phyloP scores from a whole-genome alignment of 768 basidiomycete species.

The Terana coerulea region DNA sequence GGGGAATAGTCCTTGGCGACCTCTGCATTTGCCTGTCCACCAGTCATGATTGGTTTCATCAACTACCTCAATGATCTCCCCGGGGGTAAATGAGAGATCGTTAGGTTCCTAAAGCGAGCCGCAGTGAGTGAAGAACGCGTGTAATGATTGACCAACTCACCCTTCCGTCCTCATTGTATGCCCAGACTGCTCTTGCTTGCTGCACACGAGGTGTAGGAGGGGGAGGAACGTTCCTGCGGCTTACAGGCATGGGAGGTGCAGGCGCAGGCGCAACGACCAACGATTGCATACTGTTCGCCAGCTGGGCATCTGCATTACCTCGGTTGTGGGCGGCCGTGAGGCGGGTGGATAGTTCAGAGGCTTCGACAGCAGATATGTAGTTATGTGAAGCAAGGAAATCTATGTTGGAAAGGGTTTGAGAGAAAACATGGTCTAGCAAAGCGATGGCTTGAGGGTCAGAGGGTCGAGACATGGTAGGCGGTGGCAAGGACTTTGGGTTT shows the following conservation, averaged over 20 bases:
- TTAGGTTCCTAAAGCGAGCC: conserved; percentile 52
- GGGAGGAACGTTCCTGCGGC: conserved; percentile 15
- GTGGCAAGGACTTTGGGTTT: not conserved
- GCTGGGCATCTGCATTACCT: conserved; percentile 2
- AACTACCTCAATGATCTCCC: conserved; percentile 75
- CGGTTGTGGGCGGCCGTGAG: conserved; percentile 27
- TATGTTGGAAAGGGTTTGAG: conserved; percentile 45
- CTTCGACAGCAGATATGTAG: conserved; percentile 38
- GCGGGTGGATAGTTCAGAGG: conserved; percentile 34
- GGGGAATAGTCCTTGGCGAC: conserved; percentile 74
- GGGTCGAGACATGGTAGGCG: conserved; percentile 7
- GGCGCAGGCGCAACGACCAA: conserved; percentile 14
- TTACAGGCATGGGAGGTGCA: conserved; percentile 12
- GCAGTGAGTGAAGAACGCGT: not conserved
- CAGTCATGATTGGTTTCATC: conserved; percentile 83
- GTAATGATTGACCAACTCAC: conserved; percentile 29
- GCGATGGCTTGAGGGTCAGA: conserved; percentile 33
- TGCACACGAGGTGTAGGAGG: conserved; percentile 18
- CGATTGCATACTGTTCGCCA: conserved; percentile 16
- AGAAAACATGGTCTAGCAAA: conserved; percentile 51
- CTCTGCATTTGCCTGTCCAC: conserved; percentile 73
- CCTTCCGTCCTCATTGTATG: conserved; percentile 57
- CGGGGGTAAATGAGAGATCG: conserved; percentile 75
- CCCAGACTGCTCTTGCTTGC: conserved; percentile 59
- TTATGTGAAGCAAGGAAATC: conserved; percentile 40